Percentiles rank a stretch among this genome's conserved stretches.
These are phyloP conservation scores for Boletus rubescentipes DNA, from an alignment of 768 basidiomycete genomes.

Conservation along the genomic window DNA sequence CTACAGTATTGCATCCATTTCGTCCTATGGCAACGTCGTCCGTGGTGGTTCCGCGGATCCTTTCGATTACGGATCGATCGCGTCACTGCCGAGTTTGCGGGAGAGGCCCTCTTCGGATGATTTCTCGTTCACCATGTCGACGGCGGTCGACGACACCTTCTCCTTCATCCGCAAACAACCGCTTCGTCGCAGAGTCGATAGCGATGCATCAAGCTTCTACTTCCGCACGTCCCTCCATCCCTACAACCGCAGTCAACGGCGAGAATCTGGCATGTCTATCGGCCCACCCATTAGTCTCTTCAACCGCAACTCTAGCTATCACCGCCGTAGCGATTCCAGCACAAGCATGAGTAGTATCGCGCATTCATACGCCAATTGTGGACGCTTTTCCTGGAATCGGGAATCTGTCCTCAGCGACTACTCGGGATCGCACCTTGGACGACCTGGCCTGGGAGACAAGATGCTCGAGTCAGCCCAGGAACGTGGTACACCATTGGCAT, in stretches of 20 bases:
- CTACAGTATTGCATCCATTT: conserved; percentile 76
- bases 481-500: conserved; percentile 51
- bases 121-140: conserved; percentile 53
- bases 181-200: conserved; percentile 59
- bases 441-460: conserved; percentile 82
- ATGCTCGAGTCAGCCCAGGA: conserved; percentile 71
- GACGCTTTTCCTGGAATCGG: conserved; percentile 58
- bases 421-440: conserved; percentile 53
- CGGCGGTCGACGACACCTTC: conserved; percentile 69
- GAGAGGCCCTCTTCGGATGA: conserved; percentile 62
- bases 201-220: conserved; percentile 78
- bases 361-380: conserved; percentile 54
- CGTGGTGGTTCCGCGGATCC: conserved; percentile 65
- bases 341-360: conserved; percentile 59
- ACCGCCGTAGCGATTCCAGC: conserved; percentile 58
- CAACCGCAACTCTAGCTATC: conserved; percentile 59
- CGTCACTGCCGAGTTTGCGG: conserved; percentile 43
- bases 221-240: conserved; percentile 43
- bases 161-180: conserved; percentile 48
- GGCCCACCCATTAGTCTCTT: conserved; percentile 71
- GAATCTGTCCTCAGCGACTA: conserved; percentile 70
- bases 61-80: conserved; percentile 58
- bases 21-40: conserved; percentile 71
- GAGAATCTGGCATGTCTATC: conserved; percentile 59
- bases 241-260: conserved; percentile 50